Evolutionary conservation across 768 basidiomycete species (phyloP), one percentile per base, ranked within the genome.

Genomic region (Cystofilobasidium ferigula): DNA sequence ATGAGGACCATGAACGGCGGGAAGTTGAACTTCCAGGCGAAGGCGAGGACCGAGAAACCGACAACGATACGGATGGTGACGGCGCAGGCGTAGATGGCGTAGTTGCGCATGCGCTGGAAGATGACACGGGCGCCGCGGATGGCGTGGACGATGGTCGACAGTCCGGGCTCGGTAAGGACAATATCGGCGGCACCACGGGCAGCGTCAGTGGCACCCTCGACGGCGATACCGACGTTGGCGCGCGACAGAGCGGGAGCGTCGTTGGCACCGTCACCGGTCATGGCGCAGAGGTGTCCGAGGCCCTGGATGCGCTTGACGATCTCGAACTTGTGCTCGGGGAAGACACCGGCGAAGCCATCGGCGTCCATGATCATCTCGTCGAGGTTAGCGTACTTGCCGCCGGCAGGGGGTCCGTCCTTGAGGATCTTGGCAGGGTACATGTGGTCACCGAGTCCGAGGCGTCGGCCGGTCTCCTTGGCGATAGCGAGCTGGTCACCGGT

Each of bases 401-500:
- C 90, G 66, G 89, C 87, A 54, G 83, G 82, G 72, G 93, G 93
- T 9, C 94, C 94, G 53, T 95, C 89, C 83, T 95, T 94, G 75
- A 98, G 84, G n/a, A 97, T 94, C 82, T 91, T 95, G 63, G 93
- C 88, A 48, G 94, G 86, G 81, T 95, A 97, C 94, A 98, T 98
- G 82, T 97, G 93, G 78, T 97, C 94, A 75, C 94, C 94, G 68
- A 98, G 81, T 71, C 94, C 93, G 57, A 98, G 88, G 80, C 94
- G 89, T 77, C 94, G 88, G 68, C 94, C 94, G 69, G 94, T 97
- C 78, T 98, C 94, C 83, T 98, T 98, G 42, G 94, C 94, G 72
- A 98, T 98, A 70, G 94, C 94, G 75, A 98, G 89, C 81, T 98
- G 94, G 77, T 98, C 94, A 81, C 94, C 94, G n/a, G 94, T 98